A percentile compares a stretch with the other conserved stretches of the same genome.
phyloP scores from a whole-genome alignment of 352 stramenopile species.

The Pythium utonaiense region DNA sequence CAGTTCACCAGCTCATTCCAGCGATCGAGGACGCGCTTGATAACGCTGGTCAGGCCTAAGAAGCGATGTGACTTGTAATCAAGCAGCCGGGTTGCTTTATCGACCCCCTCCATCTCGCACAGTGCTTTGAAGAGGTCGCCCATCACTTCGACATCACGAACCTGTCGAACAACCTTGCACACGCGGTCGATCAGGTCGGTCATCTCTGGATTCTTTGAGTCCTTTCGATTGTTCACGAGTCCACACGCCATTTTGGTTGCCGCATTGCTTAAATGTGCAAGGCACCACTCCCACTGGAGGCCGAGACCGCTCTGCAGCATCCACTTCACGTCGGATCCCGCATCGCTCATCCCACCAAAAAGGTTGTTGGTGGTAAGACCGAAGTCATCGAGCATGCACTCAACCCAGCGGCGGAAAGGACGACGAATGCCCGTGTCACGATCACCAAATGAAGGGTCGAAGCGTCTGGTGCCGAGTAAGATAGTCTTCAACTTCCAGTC shows the following conservation, averaged over 20 bases:
- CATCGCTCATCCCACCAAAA: not conserved
- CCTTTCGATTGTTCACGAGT: not conserved
- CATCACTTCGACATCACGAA: not conserved
- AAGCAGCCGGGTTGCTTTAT: not conserved
- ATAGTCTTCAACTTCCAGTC: slow-evolving; percentile 4
- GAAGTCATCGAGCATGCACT: not conserved
- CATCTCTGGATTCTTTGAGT: slow-evolving; percentile 12
- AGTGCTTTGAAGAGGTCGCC: slow-evolving; percentile 6
- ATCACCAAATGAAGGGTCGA: not conserved
- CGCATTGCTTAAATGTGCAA: slow-evolving; percentile 1
- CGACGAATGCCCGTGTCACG: not conserved
- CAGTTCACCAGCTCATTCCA: not conserved
- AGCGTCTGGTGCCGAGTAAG: not conserved
- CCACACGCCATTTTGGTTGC: slow-evolving; percentile 1
- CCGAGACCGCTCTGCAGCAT: not conserved
- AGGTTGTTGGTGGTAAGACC: not conserved
- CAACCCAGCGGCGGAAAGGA: not conserved
- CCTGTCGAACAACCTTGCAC: not conserved
- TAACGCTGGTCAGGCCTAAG: not conserved
- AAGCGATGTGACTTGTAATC: slow-evolving; percentile 14
- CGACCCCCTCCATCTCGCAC: not conserved
- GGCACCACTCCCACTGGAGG: slow-evolving; percentile 7
- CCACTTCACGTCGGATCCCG: not conserved
- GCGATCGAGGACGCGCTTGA: not conserved
- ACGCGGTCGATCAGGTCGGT: not conserved